Conservation (phyloP, 805 yeast genomes). For the Candida taoyuanica region DNA sequence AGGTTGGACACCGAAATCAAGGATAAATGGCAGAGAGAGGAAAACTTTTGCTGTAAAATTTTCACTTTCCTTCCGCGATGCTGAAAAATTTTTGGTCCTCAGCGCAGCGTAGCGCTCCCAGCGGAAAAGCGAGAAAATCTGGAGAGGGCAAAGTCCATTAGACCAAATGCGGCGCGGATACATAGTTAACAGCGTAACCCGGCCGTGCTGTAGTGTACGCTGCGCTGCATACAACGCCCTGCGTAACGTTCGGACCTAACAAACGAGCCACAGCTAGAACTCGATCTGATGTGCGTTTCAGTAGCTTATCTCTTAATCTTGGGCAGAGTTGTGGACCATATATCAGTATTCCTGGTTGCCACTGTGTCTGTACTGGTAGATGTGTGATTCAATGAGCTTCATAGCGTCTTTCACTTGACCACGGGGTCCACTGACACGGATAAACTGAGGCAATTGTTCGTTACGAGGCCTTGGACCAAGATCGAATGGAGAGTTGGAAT, state of each 20-base stretch:
- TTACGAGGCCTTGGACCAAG: constrained; percentile 2
- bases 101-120: neutral
- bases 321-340: too few relatives aligned
- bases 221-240: neutral
- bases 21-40: constrained; percentile 5
- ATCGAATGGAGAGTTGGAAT: neutral
- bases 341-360: constrained; percentile 8
- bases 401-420: constrained; percentile 26
- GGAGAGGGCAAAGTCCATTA: constrained; percentile 4
- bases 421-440: constrained; percentile 30
- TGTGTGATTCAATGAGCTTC: constrained; percentile 24
- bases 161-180: too few relatives aligned
- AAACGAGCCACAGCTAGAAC: too few relatives aligned
- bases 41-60: constrained; percentile 20
- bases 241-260: constrained; percentile 19
- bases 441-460: constrained; percentile 22
- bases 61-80: constrained; percentile 16
- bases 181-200: constrained; percentile 15
- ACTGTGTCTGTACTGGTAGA: constrained; percentile 18
- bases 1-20: constrained; percentile 2
- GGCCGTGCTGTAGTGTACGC: constrained; percentile 17
- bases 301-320: too few relatives aligned
- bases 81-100: constrained; percentile 17
- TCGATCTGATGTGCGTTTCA: too few relatives aligned
- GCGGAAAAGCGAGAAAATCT: constrained; percentile 5